Evolutionary conservation across 192 early-diverging fungal species (phyloP), one percentile per base, ranked within the genome.

Genomic region (Gaertneriomyces semiglobifer): DNA sequence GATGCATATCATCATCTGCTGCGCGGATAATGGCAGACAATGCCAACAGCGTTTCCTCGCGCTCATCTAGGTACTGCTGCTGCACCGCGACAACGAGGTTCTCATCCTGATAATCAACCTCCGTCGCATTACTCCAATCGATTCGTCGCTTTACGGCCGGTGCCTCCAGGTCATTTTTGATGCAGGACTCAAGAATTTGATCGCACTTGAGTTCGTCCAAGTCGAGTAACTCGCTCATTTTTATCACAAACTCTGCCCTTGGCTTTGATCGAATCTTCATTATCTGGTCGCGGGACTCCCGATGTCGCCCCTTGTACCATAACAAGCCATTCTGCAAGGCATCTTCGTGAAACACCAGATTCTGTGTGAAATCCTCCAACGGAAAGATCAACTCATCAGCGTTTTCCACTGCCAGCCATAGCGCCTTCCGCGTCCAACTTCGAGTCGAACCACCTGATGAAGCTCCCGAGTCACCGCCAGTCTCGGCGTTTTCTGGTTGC

Each of bases 131-230:
- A n/a, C 58, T 69, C 62, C 65, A 72, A 62, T 62, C 66, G 33
- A 66, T 62, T n/a, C 54, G 60, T 53, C 65, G 68, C 44, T 51
- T 44, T 12, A 56, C 19, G 43, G 65, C 62, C 38, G 68, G 66
- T 16, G 72, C 59, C 40, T 63, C 62, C 11, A 70, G 18, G 33
- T 70, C 72, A 61, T 70, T 42, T 20, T 66, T 55, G 53, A 74
- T 57, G 54, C 68, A 74, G 40, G 38, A 57, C 45, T 65, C 52
- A 43, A 72, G 44, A 33, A 65, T 72, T 44, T 20, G 7, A 11
- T 63, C 51, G 64, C 62, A 67, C 44, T 77, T 58, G 25, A 74
- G 44, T 44, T 68, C 71, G 55, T 77, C 71, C 41, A 73, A 52
- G 20, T 63, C 57, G 33, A 69, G 43, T 9, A 71, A 57, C 6